Conservation (phyloP, 345 rosid genomes). For the Eucalyptus guilfoylei region DNA sequence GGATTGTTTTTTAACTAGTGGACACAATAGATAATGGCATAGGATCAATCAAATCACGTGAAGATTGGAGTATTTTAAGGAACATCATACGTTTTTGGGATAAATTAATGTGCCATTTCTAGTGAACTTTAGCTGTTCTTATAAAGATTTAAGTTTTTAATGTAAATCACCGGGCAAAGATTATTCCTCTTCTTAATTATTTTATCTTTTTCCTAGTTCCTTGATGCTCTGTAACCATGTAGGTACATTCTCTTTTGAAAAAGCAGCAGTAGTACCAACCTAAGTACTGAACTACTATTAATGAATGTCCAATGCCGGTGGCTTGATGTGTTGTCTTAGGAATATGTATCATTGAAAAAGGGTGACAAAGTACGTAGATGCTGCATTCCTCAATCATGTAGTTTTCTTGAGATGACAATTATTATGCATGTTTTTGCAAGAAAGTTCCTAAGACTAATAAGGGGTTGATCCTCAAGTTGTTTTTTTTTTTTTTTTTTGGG, state of each 20-base stretch:
- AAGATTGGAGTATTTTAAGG: background rate
- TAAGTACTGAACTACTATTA: background rate
- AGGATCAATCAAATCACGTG: background rate
- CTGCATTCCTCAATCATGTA: background rate
- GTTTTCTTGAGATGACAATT: background rate
- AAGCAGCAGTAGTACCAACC: background rate
- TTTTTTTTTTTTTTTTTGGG: too few species aligned
- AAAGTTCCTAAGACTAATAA: background rate
- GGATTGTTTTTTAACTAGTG: background rate
- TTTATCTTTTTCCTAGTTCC: background rate
- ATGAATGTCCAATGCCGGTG: background rate
- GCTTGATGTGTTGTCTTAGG: background rate
- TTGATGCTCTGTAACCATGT: background rate
- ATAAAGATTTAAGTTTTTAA: background rate
- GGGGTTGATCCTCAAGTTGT: background rate
- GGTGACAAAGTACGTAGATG: background rate
- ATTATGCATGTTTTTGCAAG: background rate
- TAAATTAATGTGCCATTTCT: background rate
- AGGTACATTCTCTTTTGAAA: background rate
- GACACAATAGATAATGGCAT: background rate
- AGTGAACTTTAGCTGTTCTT: background rate
- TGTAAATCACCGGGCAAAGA: background rate
- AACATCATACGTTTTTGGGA: background rate
- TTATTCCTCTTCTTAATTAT: background rate
- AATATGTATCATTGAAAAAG: background rate